These are phyloP conservation scores for Danielozyma ontarioensis DNA, from an alignment of 805 yeast genomes.

Conservation along the genomic window DNA sequence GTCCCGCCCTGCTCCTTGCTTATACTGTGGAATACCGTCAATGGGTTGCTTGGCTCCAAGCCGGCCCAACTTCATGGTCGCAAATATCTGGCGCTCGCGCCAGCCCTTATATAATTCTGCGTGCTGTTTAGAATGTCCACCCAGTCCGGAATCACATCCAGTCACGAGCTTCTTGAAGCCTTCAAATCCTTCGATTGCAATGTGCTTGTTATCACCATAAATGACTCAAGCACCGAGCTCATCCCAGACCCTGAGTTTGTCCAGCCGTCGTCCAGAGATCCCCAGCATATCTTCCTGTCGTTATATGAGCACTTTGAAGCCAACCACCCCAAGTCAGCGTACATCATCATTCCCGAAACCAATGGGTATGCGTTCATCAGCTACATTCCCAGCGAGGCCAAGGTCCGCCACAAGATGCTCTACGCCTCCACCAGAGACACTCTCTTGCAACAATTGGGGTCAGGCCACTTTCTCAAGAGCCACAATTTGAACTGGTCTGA, in stretches of 20 bases:
- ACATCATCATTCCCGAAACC: conserved; percentile 19
- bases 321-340: conserved; percentile 32
- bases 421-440: conserved; percentile 89
- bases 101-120: too few species aligned
- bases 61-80: too few species aligned
- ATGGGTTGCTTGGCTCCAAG: too few species aligned
- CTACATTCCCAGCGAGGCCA: conserved; percentile 82
- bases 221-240: conserved; percentile 28
- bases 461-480: conserved; percentile 42
- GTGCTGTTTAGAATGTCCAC: too few species aligned
- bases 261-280: conserved; percentile 6
- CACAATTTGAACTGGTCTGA: conserved; percentile 48
- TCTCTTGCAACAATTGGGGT: conserved; percentile 69
- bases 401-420: conserved; percentile 82
- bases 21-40: too few species aligned
- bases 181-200: conserved; percentile 35
- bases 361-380: conserved; percentile 55
- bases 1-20: conserved; percentile 28
- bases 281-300: conserved; percentile 12
- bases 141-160: conserved; percentile 39
- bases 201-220: conserved; percentile 27
- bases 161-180: conserved; percentile 36
- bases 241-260: conserved; percentile 21
- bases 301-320: conserved; percentile 16
- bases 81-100: too few species aligned